Base-by-base conservation (phyloP, 2,329 filamentous ascomycete genomes). In the Alternaria infectoria region DNA sequence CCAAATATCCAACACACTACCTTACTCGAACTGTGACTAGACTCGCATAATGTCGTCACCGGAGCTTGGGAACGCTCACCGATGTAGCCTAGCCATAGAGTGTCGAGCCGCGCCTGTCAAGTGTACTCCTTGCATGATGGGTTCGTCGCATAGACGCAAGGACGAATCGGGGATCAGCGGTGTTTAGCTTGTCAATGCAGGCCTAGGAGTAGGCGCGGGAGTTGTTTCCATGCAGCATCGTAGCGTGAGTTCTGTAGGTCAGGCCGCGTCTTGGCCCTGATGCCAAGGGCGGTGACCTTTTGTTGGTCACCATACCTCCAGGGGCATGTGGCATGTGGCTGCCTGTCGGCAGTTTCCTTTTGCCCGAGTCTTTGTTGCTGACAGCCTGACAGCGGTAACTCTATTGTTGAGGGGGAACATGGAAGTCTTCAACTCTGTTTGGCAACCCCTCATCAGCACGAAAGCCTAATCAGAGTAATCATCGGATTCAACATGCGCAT, bases 21-120 rank as follows among this genome's bases (percentile, higher is more conserved):
- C 30, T 40, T 44, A 28, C 21, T 49, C 44, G 13, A 47, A 36
- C 19, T 36, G 46, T 47, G 43, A 55, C 21, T 60, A 57, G 49
- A 17, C 46, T 49, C 40, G 56, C 63, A 65, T 65, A 54, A 65
- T 65, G 56, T 65, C 63, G 63, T 65, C 63, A 65, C 46, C 57
- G 13, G 11, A 28, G 44, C 40, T 46, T 45, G 43, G 43, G 28
- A 36, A 36, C 49, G 54, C 43, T 46, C 28, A 56, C 54, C 54
- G 11, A 56, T 47, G 40, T 45, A 28, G 36, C 23, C 23, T 55
- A 45, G 52, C n/a, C 17, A 52, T n/a, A 21, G n/a, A 21, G 32
- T 25, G 36, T 26, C 25, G 40, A 56, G 54, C 54, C 54, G 54
- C 40, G 17, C 44, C 52, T 55, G 52, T 45, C 52, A 30, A 44